Evolutionary conservation across 2,329 filamentous ascomycete species (phyloP).

Genomic region (Fusarium brachygibbosum): DNA sequence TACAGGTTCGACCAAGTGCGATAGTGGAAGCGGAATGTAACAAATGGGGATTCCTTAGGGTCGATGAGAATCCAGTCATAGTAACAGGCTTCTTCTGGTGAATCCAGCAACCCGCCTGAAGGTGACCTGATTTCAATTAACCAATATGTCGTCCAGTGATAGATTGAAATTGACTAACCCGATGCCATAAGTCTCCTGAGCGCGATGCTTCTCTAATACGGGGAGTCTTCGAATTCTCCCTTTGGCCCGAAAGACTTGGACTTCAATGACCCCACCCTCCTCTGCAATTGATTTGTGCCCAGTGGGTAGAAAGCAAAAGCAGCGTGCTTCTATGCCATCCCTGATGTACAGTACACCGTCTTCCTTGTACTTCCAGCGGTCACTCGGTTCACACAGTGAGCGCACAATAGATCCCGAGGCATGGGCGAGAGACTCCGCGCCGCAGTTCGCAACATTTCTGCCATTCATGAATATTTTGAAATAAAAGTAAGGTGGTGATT

Average conservation of each 20-base stretch:
- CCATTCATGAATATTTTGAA: conserved; percentile 71
- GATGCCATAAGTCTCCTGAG: conserved; percentile 66
- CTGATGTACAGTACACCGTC: conserved; percentile 52
- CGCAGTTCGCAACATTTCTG: conserved; percentile 65
- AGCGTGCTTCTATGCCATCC: conserved; percentile 62
- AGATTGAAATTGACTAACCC: conserved; percentile 57
- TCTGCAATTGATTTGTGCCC: conserved; percentile 58
- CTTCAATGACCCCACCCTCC: conserved; percentile 69
- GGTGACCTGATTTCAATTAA: conserved; percentile 59
- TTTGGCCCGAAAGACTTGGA: conserved; percentile 66
- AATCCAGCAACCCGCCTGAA: conserved; percentile 66
- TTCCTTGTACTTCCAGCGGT: conserved; percentile 57
- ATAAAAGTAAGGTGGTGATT: conserved; percentile 60
- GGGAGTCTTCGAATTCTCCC: conserved; percentile 60
- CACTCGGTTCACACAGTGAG: conserved; percentile 64
- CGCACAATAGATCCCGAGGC: conserved; percentile 58
- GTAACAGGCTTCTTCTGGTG: conserved; percentile 63
- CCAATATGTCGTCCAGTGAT: not conserved
- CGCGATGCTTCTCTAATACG: conserved; percentile 59
- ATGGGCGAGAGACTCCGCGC: conserved; percentile 57
- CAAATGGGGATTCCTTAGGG: conserved; percentile 65
- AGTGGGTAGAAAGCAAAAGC: conserved; percentile 63
- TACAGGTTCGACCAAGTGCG: conserved; percentile 64
- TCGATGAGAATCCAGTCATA: conserved; percentile 68
- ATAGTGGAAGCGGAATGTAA: conserved; percentile 69